These are phyloP conservation scores for Diaporthe helianthi DNA, from an alignment of 2,329 filamentous ascomycete genomes.

Conservation along the genomic window DNA sequence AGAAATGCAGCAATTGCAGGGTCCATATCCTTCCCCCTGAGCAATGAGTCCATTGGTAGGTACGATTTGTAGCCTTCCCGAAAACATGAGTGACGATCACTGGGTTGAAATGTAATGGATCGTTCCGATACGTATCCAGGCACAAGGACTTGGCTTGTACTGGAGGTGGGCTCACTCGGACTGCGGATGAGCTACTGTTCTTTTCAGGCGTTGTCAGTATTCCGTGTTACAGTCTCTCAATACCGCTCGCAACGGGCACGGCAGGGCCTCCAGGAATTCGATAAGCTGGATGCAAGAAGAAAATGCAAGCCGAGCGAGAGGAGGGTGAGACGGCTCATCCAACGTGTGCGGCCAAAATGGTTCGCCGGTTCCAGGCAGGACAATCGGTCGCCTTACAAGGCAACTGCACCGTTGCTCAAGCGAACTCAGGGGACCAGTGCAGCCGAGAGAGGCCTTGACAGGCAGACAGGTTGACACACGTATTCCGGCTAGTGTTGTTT, in stretches of 20 bases:
- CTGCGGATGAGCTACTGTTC: not conserved
- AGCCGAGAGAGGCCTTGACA: not conserved
- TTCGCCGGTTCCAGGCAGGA: conserved; percentile 22
- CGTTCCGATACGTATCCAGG: not conserved
- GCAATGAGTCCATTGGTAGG: not conserved
- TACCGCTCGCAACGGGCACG: not conserved
- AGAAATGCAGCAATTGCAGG: conserved; percentile 24
- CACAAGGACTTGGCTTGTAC: not conserved
- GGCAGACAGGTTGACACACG: not conserved
- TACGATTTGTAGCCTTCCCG: not conserved
- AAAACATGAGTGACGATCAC: not conserved
- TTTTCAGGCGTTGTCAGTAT: not conserved
- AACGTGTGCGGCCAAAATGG: conserved; percentile 3
- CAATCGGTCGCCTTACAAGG: conserved; percentile 30
- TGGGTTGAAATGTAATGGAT: not conserved
- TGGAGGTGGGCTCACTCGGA: not conserved
- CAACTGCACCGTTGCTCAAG: conserved; percentile 10
- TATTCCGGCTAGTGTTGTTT: conserved; percentile 16
- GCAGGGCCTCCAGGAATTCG: not conserved
- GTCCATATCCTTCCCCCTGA: conserved; percentile 1
- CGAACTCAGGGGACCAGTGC: conserved; percentile 16
- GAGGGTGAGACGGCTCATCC: not conserved
- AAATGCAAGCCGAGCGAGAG: not conserved
- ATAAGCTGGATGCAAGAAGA: not conserved
- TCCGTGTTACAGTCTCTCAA: not conserved